Evolutionary conservation across 1,284 basidiomycete genomes (phyloP), one percentile per base, ranked within the genome.

Genomic region (Apiotrichum brassicae): DNA sequence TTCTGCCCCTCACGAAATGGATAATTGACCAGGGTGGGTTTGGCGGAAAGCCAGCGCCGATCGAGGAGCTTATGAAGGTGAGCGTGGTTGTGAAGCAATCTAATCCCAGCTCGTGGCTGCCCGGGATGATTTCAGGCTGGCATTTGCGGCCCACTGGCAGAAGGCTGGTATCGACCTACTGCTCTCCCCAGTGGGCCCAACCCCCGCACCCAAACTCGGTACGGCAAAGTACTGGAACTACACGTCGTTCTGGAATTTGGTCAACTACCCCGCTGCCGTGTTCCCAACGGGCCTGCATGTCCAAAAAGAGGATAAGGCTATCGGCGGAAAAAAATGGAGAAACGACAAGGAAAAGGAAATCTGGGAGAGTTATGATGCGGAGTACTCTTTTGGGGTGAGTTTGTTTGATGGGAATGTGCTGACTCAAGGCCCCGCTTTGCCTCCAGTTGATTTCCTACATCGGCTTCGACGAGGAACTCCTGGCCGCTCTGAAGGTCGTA

Each of bases 201-300:
- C 58, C n/a, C 58, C 60, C 1, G 62, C 64, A 1, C 57, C 62
- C 3, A 50, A 50, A 32, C 52, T 57, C 25, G 54, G 53, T 22
- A 61, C 60, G 3, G 47, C 56, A 11, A 55, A 49, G 35, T 57
- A 62, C 39, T 59, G 61, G 52, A 51, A 52, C 37, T 85, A 84
- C 58, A 85, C 84, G 0, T 73, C 75, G 63, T 50, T 80, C 26
- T 85, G 79, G 77, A 87, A 85, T 60, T 64, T 75, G 6, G 75
- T 86, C 25, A 85, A 87, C 63, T 85, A 81, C 58, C 76, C 84
- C 0, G 76, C 78, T 3, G 72, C 80, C 16, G 71, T 79, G 6
- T 77, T 88, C 53, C 86, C 86, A 0, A 82, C 82, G 2, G 77
- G 80, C 0, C 54, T 54, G 44, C 75, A 18, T 6, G 47, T 49